Evolutionary conservation across 768 basidiomycete genomes (phyloP).

Genomic region (Tubosaeta sp.): DNA sequence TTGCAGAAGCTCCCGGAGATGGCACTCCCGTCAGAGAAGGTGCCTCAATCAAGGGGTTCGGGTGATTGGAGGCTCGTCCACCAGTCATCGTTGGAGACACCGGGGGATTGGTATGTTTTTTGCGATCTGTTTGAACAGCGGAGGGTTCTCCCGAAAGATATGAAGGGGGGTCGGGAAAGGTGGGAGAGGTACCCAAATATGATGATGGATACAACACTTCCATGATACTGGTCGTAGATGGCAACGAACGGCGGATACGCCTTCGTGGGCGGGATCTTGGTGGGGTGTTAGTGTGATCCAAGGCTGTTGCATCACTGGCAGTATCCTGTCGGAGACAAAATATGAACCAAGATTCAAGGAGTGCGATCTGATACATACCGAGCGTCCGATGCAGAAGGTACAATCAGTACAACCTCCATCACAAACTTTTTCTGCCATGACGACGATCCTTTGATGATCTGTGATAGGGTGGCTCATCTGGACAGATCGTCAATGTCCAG

Average conservation of each 20-base stretch:
- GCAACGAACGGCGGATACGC: conserved; percentile 7
- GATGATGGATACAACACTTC: conserved; percentile 23
- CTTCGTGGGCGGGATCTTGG: conserved; percentile 6
- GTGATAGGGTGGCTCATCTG: background rate
- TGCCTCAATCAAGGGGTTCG: conserved; percentile 1
- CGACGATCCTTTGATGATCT: conserved; percentile 12
- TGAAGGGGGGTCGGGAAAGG: conserved; percentile 16
- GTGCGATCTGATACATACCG: conserved; percentile 2
- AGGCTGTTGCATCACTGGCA: background rate
- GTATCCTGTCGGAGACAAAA: conserved; percentile 7
- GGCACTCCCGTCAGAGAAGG: conserved; percentile 15
- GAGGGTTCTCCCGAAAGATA: conserved; percentile 7
- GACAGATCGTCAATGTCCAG: background rate
- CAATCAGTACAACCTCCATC: conserved; percentile 9
- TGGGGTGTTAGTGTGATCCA: background rate
- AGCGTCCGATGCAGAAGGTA: conserved; percentile 1
- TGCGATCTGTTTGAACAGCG: background rate
- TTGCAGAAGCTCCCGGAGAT: conserved; percentile 1
- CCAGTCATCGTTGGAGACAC: background rate
- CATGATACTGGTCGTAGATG: conserved; percentile 21
- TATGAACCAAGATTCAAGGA: background rate
- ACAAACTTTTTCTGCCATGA: conserved; percentile 9
- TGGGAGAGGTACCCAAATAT: conserved; percentile 10
- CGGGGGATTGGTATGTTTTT: background rate
- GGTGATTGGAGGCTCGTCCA: background rate